Conservation (phyloP, 495 filamentous ascomycete species). For the Rhizodiscina lignyota region DNA sequence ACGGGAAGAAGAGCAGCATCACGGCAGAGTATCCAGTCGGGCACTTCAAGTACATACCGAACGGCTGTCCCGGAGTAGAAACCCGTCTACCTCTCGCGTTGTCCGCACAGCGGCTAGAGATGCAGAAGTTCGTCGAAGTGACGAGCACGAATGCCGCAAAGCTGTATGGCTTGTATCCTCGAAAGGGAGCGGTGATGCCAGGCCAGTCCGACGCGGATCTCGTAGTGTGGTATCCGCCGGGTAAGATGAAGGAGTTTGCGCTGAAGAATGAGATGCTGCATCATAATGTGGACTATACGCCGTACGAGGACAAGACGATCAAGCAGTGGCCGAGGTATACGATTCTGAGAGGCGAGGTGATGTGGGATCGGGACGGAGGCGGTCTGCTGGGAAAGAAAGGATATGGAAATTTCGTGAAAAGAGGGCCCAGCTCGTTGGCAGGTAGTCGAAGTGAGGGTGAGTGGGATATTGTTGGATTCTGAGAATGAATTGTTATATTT, state of each 20-base stretch:
- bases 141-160: slow-evolving; percentile 41
- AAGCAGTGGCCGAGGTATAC: slow-evolving; percentile 46
- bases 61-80: slow-evolving; percentile 44
- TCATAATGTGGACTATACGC: slow-evolving; percentile 44
- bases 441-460: slow-evolving; percentile 11
- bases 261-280: slow-evolving; percentile 37
- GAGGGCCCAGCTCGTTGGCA: slow-evolving; percentile 24
- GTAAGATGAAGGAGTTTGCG: slow-evolving; percentile 21
- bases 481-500: no score
- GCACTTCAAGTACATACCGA: slow-evolving; percentile 37
- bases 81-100: slow-evolving; percentile 33
- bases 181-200: slow-evolving; percentile 37
- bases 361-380: slow-evolving; percentile 36
- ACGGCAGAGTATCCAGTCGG: slow-evolving; percentile 26
- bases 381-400: slow-evolving; percentile 32
- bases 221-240: slow-evolving; percentile 34
- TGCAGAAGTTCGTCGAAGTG: slow-evolving; percentile 42
- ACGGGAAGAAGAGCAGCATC: slow-evolving; percentile 31
- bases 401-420: slow-evolving; percentile 37
- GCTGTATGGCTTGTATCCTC: slow-evolving; percentile 38
- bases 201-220: slow-evolving; percentile 38
- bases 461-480: slow-evolving; percentile 7
- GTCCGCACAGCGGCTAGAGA: slow-evolving; percentile 26
- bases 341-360: slow-evolving; percentile 36
- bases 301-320: slow-evolving; percentile 38